phyloP scores from a whole-genome alignment of 164 flowering plant species.

The Magnolia officinalis region DNA sequence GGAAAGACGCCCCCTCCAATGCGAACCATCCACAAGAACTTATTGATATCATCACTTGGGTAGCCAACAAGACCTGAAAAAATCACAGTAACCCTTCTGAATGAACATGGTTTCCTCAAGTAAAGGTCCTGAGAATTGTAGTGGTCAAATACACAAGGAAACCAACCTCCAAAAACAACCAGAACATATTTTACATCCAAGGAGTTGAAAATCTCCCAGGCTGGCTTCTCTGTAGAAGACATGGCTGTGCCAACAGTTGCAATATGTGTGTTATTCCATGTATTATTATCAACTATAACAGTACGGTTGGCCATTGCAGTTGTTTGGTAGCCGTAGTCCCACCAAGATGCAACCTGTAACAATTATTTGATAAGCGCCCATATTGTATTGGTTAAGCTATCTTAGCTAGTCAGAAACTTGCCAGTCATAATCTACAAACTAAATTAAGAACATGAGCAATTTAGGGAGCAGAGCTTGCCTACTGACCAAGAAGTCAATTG shows the following conservation, averaged over 20 bases:
- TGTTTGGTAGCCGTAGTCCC: slow-evolving; percentile 99
- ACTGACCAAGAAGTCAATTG: background rate
- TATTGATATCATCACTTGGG: slow-evolving; percentile 98
- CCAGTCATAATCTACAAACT: background rate
- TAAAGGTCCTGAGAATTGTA: background rate
- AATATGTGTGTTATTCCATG: slow-evolving; percentile 99
- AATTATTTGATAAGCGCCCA: background rate
- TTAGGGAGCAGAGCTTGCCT: background rate
- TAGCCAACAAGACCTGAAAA: slow-evolving; percentile 92
- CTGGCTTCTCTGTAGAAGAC: slow-evolving; percentile 99
- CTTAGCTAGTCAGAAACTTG: background rate
- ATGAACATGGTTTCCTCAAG: background rate
- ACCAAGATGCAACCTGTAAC: slow-evolving; percentile 98
- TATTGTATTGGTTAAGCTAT: background rate
- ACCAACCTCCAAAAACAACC: slow-evolving; percentile 96
- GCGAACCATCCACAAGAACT: slow-evolving; percentile 99
- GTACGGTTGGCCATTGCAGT: slow-evolving; percentile 99
- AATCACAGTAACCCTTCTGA: slow-evolving; percentile 14
- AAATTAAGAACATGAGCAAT: background rate
- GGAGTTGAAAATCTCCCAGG: slow-evolving; percentile 96
- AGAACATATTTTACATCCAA: slow-evolving; percentile 99
- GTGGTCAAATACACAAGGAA: background rate
- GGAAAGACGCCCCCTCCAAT: slow-evolving; percentile 99
- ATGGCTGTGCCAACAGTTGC: slow-evolving; percentile 99
- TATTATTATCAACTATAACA: slow-evolving; percentile 96